Base-by-base conservation (phyloP, 2,329 filamentous ascomycete species). In the Penicillium crustosum region DNA sequence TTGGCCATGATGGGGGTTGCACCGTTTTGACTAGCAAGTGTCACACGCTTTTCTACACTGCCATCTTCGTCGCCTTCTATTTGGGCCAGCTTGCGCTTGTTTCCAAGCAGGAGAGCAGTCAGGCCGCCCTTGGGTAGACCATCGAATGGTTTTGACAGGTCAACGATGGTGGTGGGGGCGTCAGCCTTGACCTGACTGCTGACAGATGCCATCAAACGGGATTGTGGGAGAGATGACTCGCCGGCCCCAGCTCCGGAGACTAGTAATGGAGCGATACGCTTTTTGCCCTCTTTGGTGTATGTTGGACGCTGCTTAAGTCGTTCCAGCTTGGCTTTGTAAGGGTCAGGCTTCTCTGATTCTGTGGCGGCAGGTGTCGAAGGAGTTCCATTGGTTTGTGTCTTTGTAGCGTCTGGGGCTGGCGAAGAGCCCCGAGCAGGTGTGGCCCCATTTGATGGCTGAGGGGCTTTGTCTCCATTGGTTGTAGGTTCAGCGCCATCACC, bases 271-370 rank as follows among this genome's bases (percentile, higher is more conserved):
- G 92, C 90, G 55, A 99, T 93, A 54, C 94, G 86, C 78, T 99
- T 99, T 78, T 94, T 97, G 31, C 94, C 94, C 64, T 99, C 93
- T 73, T 97, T 97, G 0, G 91, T 96, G 59, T 97, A 88, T 0
- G 93, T 97, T 4, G 97, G 93, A 52, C 94, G 85, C 61, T 93
- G 91, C 75, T 97, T 97, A 62, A 97, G 77, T 61, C 84, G 83
- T 65, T 89, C 86, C 4, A 89, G 73, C 65, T 86, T 85, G 17
- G 79, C 81, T 58, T 80, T 78, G 63, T 83, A 84, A 12, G 82
- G 80, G 65, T 89, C 85, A 3, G 73, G 72, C 59, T 77, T 77
- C 29, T 73, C 69, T 15, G 71, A 55, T 41, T 75, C 79, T 63
- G 57, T 69, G 64, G 57, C 63, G 13, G 74, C 63, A 47, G 71